Conservation (phyloP, 78 protist species). For the Corallochytrium limacisporum region DNA sequence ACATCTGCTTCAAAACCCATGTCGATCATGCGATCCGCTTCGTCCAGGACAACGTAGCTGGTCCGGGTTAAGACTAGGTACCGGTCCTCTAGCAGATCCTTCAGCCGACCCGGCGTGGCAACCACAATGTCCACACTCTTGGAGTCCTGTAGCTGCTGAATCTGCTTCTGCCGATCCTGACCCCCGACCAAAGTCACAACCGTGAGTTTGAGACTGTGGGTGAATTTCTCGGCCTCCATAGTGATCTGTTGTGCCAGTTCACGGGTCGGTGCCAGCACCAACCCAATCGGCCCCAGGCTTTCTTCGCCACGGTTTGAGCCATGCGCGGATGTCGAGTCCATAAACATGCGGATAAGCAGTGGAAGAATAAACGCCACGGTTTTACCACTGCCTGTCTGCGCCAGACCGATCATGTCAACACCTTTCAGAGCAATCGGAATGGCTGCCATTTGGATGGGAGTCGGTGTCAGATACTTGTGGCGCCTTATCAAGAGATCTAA, state of each 20-base stretch:
- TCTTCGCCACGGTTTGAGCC: constrained; percentile 45
- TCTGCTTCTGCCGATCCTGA: constrained; percentile 31
- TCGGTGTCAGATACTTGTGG: constrained; percentile 21
- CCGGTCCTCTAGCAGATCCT: constrained; percentile 80
- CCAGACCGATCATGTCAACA: constrained; percentile 63
- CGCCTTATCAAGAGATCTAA: not conserved
- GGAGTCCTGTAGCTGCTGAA: not conserved
- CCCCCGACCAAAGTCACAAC: constrained; percentile 64
- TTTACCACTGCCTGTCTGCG: constrained; percentile 79
- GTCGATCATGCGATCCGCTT: constrained; percentile 92
- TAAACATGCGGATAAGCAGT: constrained; percentile 63
- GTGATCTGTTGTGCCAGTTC: constrained; percentile 88
- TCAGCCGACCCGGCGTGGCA: constrained; percentile 97
- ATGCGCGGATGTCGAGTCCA: too few relatives aligned
- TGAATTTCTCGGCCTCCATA: constrained; percentile 52
- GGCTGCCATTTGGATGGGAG: constrained; percentile 69
- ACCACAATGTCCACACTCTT: constrained; percentile 83
- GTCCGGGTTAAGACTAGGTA: constrained; percentile 12
- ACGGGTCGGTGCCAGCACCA: constrained; percentile 65
- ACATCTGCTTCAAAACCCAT: constrained; percentile 85
- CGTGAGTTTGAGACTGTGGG: not conserved
- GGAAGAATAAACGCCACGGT: constrained; percentile 89
- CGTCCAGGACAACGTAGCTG: constrained; percentile 86
- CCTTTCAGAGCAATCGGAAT: constrained; percentile 59
- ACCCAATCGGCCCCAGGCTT: constrained; percentile 63